A percentile compares a stretch with the other conserved stretches of the same genome.
Conservation (phyloP, 192 early-diverging fungal species). For the Linnemannia hyalina region DNA sequence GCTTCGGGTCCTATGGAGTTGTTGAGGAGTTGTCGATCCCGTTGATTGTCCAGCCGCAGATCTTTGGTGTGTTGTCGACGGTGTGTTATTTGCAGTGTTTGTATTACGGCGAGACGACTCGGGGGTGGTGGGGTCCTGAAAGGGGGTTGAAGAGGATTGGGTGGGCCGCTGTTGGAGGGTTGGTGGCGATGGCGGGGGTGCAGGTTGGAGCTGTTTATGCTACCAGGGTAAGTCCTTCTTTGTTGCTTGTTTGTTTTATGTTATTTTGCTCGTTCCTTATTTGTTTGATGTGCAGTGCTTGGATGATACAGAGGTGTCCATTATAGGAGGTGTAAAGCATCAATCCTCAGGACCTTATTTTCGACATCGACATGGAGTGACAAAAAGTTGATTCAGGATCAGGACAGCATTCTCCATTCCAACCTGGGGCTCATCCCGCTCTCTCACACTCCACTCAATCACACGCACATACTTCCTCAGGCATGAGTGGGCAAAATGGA, state of each 20-base stretch:
- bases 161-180: not conserved
- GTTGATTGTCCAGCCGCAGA: slow-evolving; percentile 61
- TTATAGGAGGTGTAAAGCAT: not conserved
- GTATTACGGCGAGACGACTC: slow-evolving; percentile 31
- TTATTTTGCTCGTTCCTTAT: no score
- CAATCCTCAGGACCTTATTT: not conserved
- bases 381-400: not conserved
- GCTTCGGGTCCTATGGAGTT: slow-evolving; percentile 61
- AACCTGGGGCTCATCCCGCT: not conserved
- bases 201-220: slow-evolving; percentile 32
- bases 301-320: not conserved
- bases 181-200: slow-evolving; percentile 7
- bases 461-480: not conserved
- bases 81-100: slow-evolving; percentile 56
- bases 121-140: not conserved
- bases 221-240: slow-evolving; percentile 26
- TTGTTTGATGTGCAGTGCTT: slow-evolving; percentile 1
- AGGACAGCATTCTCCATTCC: not conserved
- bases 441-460: not conserved
- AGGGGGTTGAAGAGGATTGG: not conserved
- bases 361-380: not conserved
- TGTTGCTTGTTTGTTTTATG: no score
- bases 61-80: slow-evolving; percentile 57
- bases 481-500: not conserved
- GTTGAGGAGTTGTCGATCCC: slow-evolving; percentile 59